Base-by-base conservation (phyloP, 345 rosid species). In the Sonneratia caseolaris region DNA sequence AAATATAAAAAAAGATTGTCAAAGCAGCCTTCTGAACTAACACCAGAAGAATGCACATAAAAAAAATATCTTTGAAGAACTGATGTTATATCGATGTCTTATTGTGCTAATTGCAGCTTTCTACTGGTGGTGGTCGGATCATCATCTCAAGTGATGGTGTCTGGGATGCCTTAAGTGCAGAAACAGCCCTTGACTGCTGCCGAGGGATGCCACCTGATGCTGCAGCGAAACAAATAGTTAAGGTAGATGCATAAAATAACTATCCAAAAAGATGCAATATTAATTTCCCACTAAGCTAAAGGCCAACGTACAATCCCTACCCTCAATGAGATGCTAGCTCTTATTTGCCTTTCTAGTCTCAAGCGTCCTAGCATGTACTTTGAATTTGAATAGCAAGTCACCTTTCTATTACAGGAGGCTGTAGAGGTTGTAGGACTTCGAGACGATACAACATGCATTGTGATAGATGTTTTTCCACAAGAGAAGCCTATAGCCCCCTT, bases 391-490 rank as follows among this genome's bases (percentile, higher is more conserved):
- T 38, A 5, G 12, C 16, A 15, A 16, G 27, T 18, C 51, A 38
- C 16, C 18, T 72, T 83, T 72, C 48, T 70, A 79, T 62, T 72
- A 73, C 86, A 96, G 99, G 99, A 91, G 86, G 91, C 99, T 71
- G 80, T 95, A 66, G 86, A 84, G 59, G 68, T 74, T 48, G 89
- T 88, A 80, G 99, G 99, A 76, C 91, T 96, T 75, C 81, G 98
- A 71, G 99, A 96, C 86, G 99, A 96, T 80, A 96, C 99, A 64
- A 92, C 99, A 71, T 96, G 97, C 81, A 92, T 96, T 70, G 99
- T 96, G 73, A 76, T 96, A 74, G 99, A 96, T 74, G 86, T 96
- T 78, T 76, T 89, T 71, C 90, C 91, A 15, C 80, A 72, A 24
- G 99, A 92, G 82, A 96, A 92, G 81, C 96, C 88, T 35, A 72